Evolutionary conservation across 495 filamentous ascomycete species (phyloP).

Genomic region (Neurospora africana): DNA sequence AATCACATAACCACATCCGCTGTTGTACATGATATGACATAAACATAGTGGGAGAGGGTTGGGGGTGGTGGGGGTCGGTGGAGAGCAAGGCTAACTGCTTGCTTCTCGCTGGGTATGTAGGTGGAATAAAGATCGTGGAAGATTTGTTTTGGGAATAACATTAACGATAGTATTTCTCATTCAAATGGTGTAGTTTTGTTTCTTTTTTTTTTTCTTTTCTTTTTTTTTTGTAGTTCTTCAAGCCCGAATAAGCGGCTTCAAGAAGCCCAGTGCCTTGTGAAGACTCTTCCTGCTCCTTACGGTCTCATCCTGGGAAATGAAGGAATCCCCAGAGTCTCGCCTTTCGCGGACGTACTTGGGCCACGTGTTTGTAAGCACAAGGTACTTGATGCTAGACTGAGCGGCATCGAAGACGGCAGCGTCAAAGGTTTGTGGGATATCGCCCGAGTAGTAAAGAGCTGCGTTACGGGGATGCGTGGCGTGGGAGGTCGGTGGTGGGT

Average conservation of each 20-base stretch:
- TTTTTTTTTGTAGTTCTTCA: background rate
- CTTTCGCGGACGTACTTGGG: conserved; percentile 45
- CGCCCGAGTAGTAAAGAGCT: conserved; percentile 12
- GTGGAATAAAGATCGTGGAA: background rate
- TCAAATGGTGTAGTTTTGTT: background rate
- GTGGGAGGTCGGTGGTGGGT: background rate
- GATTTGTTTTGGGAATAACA: background rate
- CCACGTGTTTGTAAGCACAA: conserved; percentile 63
- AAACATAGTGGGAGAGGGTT: background rate
- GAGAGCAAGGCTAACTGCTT: background rate
- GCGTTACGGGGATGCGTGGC: background rate
- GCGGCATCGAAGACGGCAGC: conserved; percentile 47
- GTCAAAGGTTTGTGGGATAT: conserved; percentile 42
- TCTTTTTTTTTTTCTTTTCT: background rate
- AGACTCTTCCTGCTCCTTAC: conserved; percentile 4
- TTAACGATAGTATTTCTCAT: background rate
- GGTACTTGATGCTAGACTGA: conserved; percentile 52
- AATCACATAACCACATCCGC: background rate
- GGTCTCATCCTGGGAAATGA: background rate
- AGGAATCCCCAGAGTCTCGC: conserved; percentile 12
- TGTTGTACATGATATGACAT: background rate
- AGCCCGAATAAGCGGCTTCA: conserved; percentile 4
- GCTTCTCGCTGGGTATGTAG: background rate
- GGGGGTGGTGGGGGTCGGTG: background rate
- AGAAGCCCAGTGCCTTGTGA: conserved; percentile 6